Conservation (phyloP, 2,329 filamentous ascomycete species). For the Exophiala phaeomuriformis region DNA sequence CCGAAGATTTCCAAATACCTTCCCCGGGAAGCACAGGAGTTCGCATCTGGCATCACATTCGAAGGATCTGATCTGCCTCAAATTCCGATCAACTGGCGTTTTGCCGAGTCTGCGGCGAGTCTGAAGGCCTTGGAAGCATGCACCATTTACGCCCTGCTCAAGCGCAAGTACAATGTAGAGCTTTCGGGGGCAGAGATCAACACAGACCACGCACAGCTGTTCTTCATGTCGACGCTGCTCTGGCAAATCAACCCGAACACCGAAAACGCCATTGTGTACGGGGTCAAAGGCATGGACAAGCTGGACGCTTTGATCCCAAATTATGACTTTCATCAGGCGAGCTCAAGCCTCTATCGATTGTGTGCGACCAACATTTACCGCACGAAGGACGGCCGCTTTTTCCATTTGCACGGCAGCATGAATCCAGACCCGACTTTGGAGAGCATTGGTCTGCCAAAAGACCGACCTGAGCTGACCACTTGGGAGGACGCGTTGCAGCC, state of each 20-base stretch:
- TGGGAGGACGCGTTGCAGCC: conserved; percentile 31
- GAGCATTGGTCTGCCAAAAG: conserved; percentile 32
- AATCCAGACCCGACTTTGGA: conserved; percentile 41
- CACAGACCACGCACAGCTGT: conserved; percentile 42
- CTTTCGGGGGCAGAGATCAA: conserved; percentile 41
- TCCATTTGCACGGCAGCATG: conserved; percentile 44
- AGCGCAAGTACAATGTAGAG: conserved; percentile 40
- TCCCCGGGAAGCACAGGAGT: conserved; percentile 41
- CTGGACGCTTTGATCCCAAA: conserved; percentile 40
- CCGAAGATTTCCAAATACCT: conserved; percentile 45
- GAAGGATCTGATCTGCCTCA: conserved; percentile 4
- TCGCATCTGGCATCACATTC: conserved; percentile 31
- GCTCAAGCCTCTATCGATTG: conserved; percentile 44
- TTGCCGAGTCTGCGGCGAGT: conserved; percentile 47
- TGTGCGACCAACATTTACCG: conserved; percentile 40
- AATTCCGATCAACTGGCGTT: conserved; percentile 51
- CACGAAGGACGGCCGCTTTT: conserved; percentile 41
- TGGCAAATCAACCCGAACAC: conserved; percentile 33
- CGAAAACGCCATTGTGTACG: conserved; percentile 20
- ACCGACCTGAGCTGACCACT: conserved; percentile 26
- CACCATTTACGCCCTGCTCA: conserved; percentile 40
- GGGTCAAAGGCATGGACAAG: conserved; percentile 15
- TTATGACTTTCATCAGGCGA: conserved; percentile 57
- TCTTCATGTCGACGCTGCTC: conserved; percentile 38
- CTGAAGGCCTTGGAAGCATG: conserved; percentile 46